Conservation (phyloP, 1,284 basidiomycete species). For the Sporisorium reilianum region DNA sequence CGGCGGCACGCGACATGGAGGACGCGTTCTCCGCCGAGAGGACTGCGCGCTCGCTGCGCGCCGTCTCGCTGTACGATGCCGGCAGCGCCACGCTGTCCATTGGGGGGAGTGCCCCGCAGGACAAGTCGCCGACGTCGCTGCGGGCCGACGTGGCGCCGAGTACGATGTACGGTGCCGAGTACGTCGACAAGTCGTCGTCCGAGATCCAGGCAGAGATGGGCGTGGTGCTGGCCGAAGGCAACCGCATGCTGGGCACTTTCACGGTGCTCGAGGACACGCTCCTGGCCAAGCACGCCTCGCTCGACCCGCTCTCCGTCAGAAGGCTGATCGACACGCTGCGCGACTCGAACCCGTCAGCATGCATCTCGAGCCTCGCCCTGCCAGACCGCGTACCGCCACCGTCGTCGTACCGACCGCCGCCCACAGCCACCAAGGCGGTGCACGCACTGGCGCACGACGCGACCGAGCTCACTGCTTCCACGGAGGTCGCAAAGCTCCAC, state of each 20-base stretch:
- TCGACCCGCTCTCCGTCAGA: constrained; percentile 18
- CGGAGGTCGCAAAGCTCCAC: constrained; percentile 27
- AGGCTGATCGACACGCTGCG: constrained; percentile 12
- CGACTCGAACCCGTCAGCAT: constrained; percentile 15
- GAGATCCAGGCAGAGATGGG: constrained; percentile 59
- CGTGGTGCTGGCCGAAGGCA: constrained; percentile 55
- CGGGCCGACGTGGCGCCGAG: constrained; percentile 32
- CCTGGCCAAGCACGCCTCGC: constrained; percentile 23
- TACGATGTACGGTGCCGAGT: constrained; percentile 50
- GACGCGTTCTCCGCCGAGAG: constrained; percentile 37
- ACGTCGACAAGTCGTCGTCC: constrained; percentile 40
- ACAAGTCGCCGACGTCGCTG: constrained; percentile 17
- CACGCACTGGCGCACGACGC: not conserved
- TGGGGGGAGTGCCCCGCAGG: not conserved
- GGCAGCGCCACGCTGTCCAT: not conserved
- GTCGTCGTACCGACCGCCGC: constrained; percentile 27
- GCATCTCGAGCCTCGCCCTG: constrained; percentile 5
- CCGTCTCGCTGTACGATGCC: constrained; percentile 34
- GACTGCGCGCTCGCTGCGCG: constrained; percentile 35
- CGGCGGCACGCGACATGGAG: constrained; percentile 30
- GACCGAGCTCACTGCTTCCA: not conserved
- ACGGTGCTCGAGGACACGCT: constrained; percentile 44
- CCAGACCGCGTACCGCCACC: constrained; percentile 17
- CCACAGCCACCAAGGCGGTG: not conserved
- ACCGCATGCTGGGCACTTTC: constrained; percentile 53